Evolutionary conservation across 1,284 basidiomycete genomes (phyloP), one percentile per base, ranked within the genome.

Genomic region (Rhodofomes roseus): DNA sequence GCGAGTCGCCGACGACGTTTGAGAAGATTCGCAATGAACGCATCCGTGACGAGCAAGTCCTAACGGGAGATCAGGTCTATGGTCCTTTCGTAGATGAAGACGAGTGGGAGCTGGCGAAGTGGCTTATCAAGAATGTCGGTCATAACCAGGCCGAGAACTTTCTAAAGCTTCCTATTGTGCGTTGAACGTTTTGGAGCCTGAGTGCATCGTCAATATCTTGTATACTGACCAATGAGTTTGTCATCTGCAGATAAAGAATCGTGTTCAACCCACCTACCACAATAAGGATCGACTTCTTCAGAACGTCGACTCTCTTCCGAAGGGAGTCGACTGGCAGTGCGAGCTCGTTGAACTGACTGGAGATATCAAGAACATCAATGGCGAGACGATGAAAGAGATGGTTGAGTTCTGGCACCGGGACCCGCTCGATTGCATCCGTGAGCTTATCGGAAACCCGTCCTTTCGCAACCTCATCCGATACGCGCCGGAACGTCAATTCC

Each of bases 351-450:
- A 11, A 0, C 52, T 70, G 4, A 48, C 31, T 1, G 73, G 72
- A 0, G 64, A 71, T 54, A 14, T 57, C 6, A 9, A 37, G 5
- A 63, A 62, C 14, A 58, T 66, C 9, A 56, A 66, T 39, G 61
- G 60, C 6, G 34, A 64, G 4, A 16, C 29, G 0, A 37, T 63
- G 27, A 53, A 22, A 0, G 69, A 67, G 52, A 62, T 64, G 9
- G 51, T 73, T 0, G 69, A 76, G 48, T 50, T 74, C 0, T 76
- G 74, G 74, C 25, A 52, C 7, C 46, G 70, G 0, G 64, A 77
- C 55, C 70, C 71, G 22, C 63, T 74, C 0, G 68, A 70, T 31
- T 69, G 67, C 25, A 62, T 74, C 7, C 48, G 54, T 1, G 68
- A 76, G 54, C 51, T 76, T 0, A 63, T 75, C 1, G 60, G 68